These are phyloP conservation scores for Ceratocystis alfenasii DNA, from an alignment of 2,329 filamentous ascomycete genomes.

Conservation along the genomic window DNA sequence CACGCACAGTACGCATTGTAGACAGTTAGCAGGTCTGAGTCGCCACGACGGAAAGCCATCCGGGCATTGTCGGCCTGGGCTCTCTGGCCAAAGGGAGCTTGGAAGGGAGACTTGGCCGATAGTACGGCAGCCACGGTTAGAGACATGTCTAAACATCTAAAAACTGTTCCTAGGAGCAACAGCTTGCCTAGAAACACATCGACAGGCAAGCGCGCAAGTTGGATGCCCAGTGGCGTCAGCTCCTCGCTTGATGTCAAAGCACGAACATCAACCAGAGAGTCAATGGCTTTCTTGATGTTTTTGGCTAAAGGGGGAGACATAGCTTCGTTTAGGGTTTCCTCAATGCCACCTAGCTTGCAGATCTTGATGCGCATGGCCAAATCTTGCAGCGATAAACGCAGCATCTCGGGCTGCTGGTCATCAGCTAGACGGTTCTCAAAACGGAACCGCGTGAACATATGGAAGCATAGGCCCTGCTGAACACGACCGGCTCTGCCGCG, in stretches of 20 bases:
- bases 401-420: constrained; percentile 92
- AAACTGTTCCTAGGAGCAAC: constrained; percentile 72
- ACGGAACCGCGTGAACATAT: constrained; percentile 81
- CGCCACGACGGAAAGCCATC: constrained; percentile 66
- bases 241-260: constrained; percentile 73
- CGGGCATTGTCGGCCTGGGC: constrained; percentile 71
- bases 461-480: constrained; percentile 88
- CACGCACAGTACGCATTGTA: constrained; percentile 90
- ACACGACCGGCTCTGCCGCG: constrained; percentile 90
- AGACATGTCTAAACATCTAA: constrained; percentile 82
- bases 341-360: constrained; percentile 87
- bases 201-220: constrained; percentile 76
- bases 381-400: constrained; percentile 86
- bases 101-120: constrained; percentile 88
- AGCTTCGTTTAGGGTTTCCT: constrained; percentile 75
- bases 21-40: constrained; percentile 83
- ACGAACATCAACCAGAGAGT: constrained; percentile 84
- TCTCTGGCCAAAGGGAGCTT: constrained; percentile 72
- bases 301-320: constrained; percentile 81
- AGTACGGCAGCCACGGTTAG: constrained; percentile 87
- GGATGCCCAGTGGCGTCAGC: constrained; percentile 71
- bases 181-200: constrained; percentile 94
- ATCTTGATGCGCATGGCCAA: constrained; percentile 94
- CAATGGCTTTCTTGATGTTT: constrained; percentile 85
- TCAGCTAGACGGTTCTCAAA: constrained; percentile 78